Percentiles rank a stretch among this genome's conserved stretches.
Conservation (phyloP, 2,329 filamentous ascomycete species). For the Fusarium mexicanum region DNA sequence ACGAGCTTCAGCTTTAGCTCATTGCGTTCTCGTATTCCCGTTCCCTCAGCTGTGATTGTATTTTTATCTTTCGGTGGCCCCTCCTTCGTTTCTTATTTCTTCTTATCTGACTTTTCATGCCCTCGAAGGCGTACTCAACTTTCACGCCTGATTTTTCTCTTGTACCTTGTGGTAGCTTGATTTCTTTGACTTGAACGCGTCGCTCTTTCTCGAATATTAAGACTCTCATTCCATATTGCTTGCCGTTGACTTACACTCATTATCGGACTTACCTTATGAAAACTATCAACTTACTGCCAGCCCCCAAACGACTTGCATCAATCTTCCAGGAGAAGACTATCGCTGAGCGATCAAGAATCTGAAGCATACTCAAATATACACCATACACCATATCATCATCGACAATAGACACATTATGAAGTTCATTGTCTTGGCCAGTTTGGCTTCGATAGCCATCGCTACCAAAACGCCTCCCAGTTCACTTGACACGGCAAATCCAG, state of each 20-base stretch:
- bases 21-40: conserved; percentile 35
- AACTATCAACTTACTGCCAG: neutral
- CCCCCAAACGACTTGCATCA: neutral
- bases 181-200: neutral
- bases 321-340: conserved; percentile 23
- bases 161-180: neutral
- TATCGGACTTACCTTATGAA: neutral
- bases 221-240: conserved; percentile 7
- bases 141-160: neutral
- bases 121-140: neutral
- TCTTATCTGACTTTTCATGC: conserved; percentile 5
- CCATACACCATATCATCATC: neutral
- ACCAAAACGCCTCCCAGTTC: conserved; percentile 30
- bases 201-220: neutral
- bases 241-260: neutral
- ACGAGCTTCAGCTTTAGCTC: conserved; percentile 31
- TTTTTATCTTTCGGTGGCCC: conserved; percentile 4
- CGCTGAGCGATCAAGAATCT: conserved; percentile 9
- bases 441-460: conserved; percentile 27
- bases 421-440: conserved; percentile 20
- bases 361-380: neutral
- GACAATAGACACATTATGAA: conserved; percentile 24
- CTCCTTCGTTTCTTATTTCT: neutral
- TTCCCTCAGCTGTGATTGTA: neutral
- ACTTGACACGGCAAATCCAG: conserved; percentile 30